Base-by-base conservation (phyloP, 2,329 filamentous ascomycete genomes). In the Zopfia rhizophila region DNA sequence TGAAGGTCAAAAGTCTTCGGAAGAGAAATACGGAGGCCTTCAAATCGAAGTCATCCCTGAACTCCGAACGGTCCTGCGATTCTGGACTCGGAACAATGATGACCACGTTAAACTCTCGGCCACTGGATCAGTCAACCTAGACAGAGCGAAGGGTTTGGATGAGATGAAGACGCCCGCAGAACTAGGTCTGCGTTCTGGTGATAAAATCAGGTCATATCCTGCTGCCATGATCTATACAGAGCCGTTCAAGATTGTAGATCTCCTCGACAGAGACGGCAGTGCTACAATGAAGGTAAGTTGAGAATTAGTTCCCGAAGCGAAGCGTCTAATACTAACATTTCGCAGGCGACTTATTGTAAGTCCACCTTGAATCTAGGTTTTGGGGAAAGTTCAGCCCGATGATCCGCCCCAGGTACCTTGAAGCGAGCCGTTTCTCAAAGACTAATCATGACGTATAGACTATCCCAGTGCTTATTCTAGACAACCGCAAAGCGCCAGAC, bases 151-250 rank as follows among this genome's bases (percentile, higher is more conserved):
- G 12, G 5, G 7, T 10, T 13, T 43, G 28, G 29, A 33, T 23
- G 39, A 43, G 16, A 16, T 13, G 7, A 43, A 27, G 10, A 43
- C 28, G 5, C 17, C 39, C 12, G 12, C 19, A 14, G 39, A 43
- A 13, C 21, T 18, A 18, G 39, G 39, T 11, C 16, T 35, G 3
- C 3, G 14, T 7, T 8, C 30, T 19, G 39, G 30, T 16, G 21
- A 43, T 27, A 21, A 13, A 16, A 13, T 43, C 22, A 14, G 28
- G 12, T 33, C 16, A 8, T 43, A 43, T 28, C 5, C 7, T n/a
- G 11, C 14, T n/a, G 28, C 39, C 17, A 14, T 25, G 19, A 10
- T 27, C 13, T 4, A 19, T 25, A 17, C 17, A 17, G 39, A 23
- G 14, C 14, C 25, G 11, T 18, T 23, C 6, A 19, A n/a, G 23